Evolutionary conservation across 176 grass and related monocot genomes (phyloP), one percentile per base, ranked within the genome.

Genomic region (Areca catechu): DNA sequence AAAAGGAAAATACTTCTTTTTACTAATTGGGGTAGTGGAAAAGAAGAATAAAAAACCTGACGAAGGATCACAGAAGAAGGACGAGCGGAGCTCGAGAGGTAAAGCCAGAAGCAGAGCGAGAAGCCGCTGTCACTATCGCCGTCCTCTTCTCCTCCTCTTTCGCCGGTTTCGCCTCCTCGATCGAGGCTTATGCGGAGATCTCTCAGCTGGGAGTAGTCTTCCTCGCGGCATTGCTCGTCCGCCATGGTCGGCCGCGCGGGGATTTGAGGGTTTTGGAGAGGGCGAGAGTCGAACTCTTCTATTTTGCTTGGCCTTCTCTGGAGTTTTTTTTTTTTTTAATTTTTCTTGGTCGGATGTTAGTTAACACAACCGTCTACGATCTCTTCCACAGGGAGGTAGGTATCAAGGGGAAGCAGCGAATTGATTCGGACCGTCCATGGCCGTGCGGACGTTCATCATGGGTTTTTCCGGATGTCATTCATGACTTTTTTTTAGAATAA

Each of bases 101-200:
- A 88, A 48, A 98, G 80, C 93, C 93, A 98, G 72, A 98, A 85
- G 66, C 68, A 78, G 75, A 91, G 54, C 28, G 75, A 56, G 57
- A 91, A 80, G 43, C 86, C 82, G 63, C 50, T 17, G 27, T 10
- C 48, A 47, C n/a, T 4, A n/a, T 60, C 57, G 15, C 24, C 49
- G 15, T 49, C 58, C 48, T 21, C 71, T 7, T 50, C 60, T 14
- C 49, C 54, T 27, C 50, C 83, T 59, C 64, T 54, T 7, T n/a
- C 60, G 15, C 3, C 19, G 55, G 60, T 54, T 9, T 20, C 69
- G 19, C 3, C 19, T 4, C 22, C 69, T 19, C 48, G 18, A 57
- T 83, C 62, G 53, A 83, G 5, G 27, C 68, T 58, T 4, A 86
- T 37, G 50, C 69, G 50, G 23, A 80, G 62, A 52, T 68, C 82